phyloP scores from a whole-genome alignment of 2,329 filamentous ascomycete genomes.

The Incumbomyces lentus region DNA sequence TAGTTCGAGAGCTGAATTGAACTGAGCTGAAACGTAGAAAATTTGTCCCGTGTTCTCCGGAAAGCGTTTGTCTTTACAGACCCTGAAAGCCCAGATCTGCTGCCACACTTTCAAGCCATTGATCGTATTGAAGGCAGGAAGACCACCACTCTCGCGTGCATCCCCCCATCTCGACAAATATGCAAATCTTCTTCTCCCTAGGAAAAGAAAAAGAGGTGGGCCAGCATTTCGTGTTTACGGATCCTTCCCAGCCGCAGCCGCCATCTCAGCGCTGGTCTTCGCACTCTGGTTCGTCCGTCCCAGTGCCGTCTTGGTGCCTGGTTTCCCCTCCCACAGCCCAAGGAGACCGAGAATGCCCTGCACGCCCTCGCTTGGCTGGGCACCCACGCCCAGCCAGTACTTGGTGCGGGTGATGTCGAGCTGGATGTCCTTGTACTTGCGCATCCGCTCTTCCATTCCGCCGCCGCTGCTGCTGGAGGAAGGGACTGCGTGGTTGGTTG shows the following conservation, averaged over 20 bases:
- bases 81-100: too few relatives aligned
- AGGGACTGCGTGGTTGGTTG: conserved; percentile 3
- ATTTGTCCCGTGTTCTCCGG: too few relatives aligned
- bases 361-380: conserved; percentile 81
- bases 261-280: background rate
- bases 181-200: too few relatives aligned
- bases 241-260: background rate
- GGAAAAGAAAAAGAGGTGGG: too few relatives aligned
- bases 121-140: too few relatives aligned
- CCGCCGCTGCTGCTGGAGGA: background rate
- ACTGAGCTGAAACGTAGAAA: too few relatives aligned
- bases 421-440: conserved; percentile 81
- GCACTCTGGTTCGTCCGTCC: background rate
- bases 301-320: background rate
- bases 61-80: too few relatives aligned
- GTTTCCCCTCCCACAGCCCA: conserved; percentile 19
- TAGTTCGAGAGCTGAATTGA: too few relatives aligned
- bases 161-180: too few relatives aligned
- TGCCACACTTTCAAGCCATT: too few relatives aligned
- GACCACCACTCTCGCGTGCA: too few relatives aligned
- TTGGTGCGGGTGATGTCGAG: conserved; percentile 70
- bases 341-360: conserved; percentile 83
- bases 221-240: too few relatives aligned
- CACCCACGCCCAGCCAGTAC: conserved; percentile 96
- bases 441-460: conserved; percentile 20